phyloP scores from a whole-genome alignment of 495 filamentous ascomycete species.

The Penicillium tannophilum region DNA sequence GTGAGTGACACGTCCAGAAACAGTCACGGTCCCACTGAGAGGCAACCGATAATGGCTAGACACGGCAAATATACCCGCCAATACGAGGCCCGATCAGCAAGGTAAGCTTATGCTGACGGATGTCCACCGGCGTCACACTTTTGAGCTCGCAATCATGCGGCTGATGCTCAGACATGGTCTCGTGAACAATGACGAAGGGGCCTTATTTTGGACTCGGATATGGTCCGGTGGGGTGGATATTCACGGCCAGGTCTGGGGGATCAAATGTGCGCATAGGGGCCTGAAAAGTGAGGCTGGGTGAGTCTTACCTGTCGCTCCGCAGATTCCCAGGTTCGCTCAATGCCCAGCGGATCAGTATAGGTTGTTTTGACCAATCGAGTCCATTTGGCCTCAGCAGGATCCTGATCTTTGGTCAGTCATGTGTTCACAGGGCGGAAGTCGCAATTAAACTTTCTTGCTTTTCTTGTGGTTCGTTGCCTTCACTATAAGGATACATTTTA shows the following conservation, averaged over 20 bases:
- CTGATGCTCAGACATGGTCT: background rate
- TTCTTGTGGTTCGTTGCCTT: background rate
- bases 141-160: background rate
- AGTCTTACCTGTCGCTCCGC: constrained; percentile 64
- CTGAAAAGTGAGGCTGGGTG: constrained; percentile 10
- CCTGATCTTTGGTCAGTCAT: constrained; percentile 30
- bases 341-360: constrained; percentile 70
- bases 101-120: background rate
- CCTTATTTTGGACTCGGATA: background rate
- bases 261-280: constrained; percentile 3
- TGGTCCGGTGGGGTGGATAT: background rate
- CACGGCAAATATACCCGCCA: background rate
- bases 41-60: constrained; percentile 7
- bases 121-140: background rate
- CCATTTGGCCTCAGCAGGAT: constrained; percentile 69
- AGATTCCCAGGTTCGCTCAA: constrained; percentile 76
- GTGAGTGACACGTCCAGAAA: constrained; percentile 4
- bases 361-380: constrained; percentile 69
- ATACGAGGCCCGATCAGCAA: background rate
- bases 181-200: background rate
- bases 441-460: background rate
- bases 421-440: background rate
- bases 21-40: background rate
- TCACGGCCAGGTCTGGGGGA: background rate
- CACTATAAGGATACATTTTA: background rate